A percentile compares a stretch with the other conserved stretches of the same genome.
These are phyloP conservation scores for Coemansia sp. DNA, from an alignment of 371 early-diverging fungal species.

Conservation along the genomic window DNA sequence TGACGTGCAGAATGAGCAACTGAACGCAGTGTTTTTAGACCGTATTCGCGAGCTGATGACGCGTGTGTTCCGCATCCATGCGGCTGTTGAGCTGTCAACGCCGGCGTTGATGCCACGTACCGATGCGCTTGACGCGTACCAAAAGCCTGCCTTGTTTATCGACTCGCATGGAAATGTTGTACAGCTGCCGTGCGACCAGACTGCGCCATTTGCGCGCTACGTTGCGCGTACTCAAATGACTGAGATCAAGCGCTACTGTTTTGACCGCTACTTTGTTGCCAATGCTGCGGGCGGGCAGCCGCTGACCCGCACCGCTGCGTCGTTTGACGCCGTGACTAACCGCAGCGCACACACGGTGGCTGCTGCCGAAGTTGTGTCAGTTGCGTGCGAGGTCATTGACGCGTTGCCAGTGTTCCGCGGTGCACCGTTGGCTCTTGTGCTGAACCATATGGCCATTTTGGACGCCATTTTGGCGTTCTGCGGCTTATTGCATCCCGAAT, in stretches of 20 bases:
- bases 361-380: conserved; percentile 87
- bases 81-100: conserved; percentile 78
- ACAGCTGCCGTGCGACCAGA: conserved; percentile 87
- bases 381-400: conserved; percentile 80
- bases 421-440: conserved; percentile 25
- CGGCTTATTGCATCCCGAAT: conserved; percentile 41
- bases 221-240: conserved; percentile 71
- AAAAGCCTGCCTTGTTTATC: conserved; percentile 70
- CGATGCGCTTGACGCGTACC: conserved; percentile 56
- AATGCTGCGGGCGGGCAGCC: conserved; percentile 80
- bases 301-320: conserved; percentile 72
- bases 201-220: conserved; percentile 87
- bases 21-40: conserved; percentile 66
- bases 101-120: conserved; percentile 85
- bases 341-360: conserved; percentile 66
- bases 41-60: conserved; percentile 72
- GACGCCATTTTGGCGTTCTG: conserved; percentile 51
- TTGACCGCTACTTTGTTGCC: conserved; percentile 81
- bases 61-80: conserved; percentile 82
- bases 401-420: conserved; percentile 67
- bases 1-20: conserved; percentile 54
- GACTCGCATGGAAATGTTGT: conserved; percentile 82
- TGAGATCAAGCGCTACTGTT: conserved; percentile 80
- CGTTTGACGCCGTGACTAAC: conserved; percentile 87
- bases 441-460: conserved; percentile 46